Conservation (phyloP, 305 asterid genomes). For the Fraxinus nigra region DNA sequence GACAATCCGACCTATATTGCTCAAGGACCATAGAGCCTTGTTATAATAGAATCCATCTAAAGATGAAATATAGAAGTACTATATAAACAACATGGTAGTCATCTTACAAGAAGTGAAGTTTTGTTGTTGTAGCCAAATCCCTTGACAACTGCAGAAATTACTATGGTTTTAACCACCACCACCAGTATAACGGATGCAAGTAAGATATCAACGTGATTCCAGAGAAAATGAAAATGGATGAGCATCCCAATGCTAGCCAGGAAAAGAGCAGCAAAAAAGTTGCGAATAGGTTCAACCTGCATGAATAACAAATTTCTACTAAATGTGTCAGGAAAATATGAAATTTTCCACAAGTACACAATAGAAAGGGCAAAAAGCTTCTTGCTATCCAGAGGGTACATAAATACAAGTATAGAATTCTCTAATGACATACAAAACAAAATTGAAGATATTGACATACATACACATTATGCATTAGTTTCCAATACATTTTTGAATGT, state of each 20-base stretch:
- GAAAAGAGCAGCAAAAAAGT: slow-evolving; percentile 97
- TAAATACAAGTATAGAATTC: background rate
- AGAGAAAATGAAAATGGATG: slow-evolving; percentile 92
- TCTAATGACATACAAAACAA: background rate
- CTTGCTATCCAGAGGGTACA: background rate
- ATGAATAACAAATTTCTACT: slow-evolving; percentile 27
- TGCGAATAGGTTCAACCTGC: slow-evolving; percentile 98
- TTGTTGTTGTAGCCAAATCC: slow-evolving; percentile 96
- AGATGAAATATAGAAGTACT: background rate
- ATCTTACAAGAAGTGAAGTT: slow-evolving; percentile 81
- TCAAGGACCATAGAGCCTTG: slow-evolving; percentile 23
- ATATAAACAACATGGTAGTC: slow-evolving; percentile 19
- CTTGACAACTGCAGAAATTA: slow-evolving; percentile 86
- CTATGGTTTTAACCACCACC: slow-evolving; percentile 70
- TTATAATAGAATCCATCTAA: slow-evolving; percentile 22
- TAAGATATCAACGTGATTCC: slow-evolving; percentile 95
- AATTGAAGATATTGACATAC: background rate
- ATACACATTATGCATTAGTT: background rate
- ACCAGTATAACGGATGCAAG: slow-evolving; percentile 95
- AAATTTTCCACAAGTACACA: background rate
- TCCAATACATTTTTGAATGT: background rate
- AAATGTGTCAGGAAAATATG: slow-evolving; percentile 21
- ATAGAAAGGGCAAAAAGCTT: background rate
- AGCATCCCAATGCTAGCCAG: slow-evolving; percentile 99
- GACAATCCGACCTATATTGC: slow-evolving; percentile 88